Evolutionary conservation across 1,284 basidiomycete genomes (phyloP).

Genomic region (Cryptococcus sp.): DNA sequence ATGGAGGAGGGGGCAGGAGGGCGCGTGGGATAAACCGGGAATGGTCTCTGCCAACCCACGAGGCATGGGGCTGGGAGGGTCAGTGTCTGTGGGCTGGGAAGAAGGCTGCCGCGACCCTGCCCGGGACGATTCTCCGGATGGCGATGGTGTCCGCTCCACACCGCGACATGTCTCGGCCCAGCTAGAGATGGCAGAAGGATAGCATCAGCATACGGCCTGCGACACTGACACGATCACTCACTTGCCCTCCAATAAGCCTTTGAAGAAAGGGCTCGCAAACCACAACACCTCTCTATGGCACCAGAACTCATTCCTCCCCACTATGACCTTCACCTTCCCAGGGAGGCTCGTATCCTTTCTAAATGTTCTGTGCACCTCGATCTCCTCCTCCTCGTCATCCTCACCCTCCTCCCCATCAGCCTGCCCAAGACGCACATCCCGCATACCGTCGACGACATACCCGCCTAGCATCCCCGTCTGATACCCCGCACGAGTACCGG

Average conservation of each 20-base stretch:
- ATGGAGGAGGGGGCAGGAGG: not conserved
- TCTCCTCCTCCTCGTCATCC: conserved; percentile 28
- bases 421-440: too few relatives aligned
- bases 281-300: conserved; percentile 48
- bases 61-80: conserved; percentile 6
- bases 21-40: not conserved
- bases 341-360: conserved; percentile 27
- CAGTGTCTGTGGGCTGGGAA: conserved; percentile 17
- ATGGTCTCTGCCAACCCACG: not conserved
- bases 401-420: conserved; percentile 8
- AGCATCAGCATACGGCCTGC: conserved; percentile 1
- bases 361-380: conserved; percentile 43
- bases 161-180: conserved; percentile 39
- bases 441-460: not conserved
- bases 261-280: conserved; percentile 48
- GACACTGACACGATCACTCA: conserved; percentile 18
- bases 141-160: not conserved
- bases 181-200: conserved; percentile 17
- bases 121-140: conserved; percentile 5
- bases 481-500: not conserved
- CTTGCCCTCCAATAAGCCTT: conserved; percentile 40
- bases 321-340: conserved; percentile 42
- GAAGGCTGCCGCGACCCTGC: not conserved
- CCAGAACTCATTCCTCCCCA: conserved; percentile 43
- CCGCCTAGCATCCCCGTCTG: not conserved